Evolutionary conservation across 1,284 basidiomycete genomes (phyloP), one percentile per base, ranked within the genome.

Genomic region (Hypsizygus ulmarius): DNA sequence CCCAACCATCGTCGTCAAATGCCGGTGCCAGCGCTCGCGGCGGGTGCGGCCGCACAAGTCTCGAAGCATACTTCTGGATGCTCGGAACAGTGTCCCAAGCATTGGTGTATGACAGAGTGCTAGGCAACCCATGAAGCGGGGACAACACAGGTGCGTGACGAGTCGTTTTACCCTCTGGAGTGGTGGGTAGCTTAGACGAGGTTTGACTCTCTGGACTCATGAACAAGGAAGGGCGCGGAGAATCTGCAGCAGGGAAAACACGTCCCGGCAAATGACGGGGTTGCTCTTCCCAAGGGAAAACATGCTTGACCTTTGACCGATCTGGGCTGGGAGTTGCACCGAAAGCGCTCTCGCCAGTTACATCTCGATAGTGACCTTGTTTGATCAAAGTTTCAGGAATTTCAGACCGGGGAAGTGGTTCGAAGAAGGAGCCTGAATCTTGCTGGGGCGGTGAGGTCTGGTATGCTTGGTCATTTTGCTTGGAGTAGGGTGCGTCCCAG

Each of bases 261-360:
- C 92, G 81, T 12, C 77, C 74, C 6, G 90, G 84, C 47, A 74
- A 60, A 36, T 75, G 74, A 39, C 87, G 80, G 3, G 78, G 78
- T 49, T 77, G 78, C 47, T 81, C 77, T 64, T 98, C 95, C 95
- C 95, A 98, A 6, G 95, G 94, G 64, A 98, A 97, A n/a, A 97
- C 75, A 18, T 78, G 72, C 55, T 85, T 84, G 21, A 95, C 79
- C 58, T 88, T 89, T 21, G 67, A 69, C 12, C 72, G 77, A 62
- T 95, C 87, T 1, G 94, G 92, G 47, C 72, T 76, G 7, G 78
- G 77, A 12, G 70, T 61, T 43, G 54, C 50, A 27, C 63, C 65
- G 48, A 61, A 54, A 30, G 61, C 39, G 30, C 58, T 61, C 36
- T 74, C 73, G 21, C 79, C 77, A 12, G 76, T 79, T 36, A 87